These are phyloP conservation scores for Paramyrothecium roridum DNA, from an alignment of 2,329 filamentous ascomycete genomes.

Conservation along the genomic window DNA sequence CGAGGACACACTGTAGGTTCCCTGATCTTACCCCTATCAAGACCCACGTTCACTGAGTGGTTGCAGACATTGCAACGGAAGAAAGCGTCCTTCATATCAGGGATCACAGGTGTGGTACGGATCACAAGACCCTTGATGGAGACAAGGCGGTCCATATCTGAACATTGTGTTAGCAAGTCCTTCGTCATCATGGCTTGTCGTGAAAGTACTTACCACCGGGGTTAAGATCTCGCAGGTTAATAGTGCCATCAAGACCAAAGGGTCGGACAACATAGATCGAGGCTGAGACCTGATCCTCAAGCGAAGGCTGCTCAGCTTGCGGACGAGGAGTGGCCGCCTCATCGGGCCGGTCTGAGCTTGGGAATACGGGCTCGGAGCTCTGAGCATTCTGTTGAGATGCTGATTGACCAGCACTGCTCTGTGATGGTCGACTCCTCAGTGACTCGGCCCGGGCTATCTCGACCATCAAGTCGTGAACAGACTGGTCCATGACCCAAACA, in stretches of 20 bases:
- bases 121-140: slow-evolving; percentile 96
- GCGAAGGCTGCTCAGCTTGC: slow-evolving; percentile 49
- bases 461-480: slow-evolving; percentile 88
- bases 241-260: slow-evolving; percentile 80
- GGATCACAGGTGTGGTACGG: slow-evolving; percentile 90
- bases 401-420: slow-evolving; percentile 49
- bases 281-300: slow-evolving; percentile 78
- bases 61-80: slow-evolving; percentile 95
- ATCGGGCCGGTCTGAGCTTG: slow-evolving; percentile 73
- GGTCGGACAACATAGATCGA: slow-evolving; percentile 83
- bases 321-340: slow-evolving; percentile 31
- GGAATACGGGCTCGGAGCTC: slow-evolving; percentile 74
- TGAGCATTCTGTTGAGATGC: slow-evolving; percentile 42
- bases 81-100: slow-evolving; percentile 98
- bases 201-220: slow-evolving; percentile 59
- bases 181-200: neutral
- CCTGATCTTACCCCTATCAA: slow-evolving; percentile 93
- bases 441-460: slow-evolving; percentile 82
- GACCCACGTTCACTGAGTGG: slow-evolving; percentile 83
- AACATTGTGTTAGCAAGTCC: slow-evolving; percentile 2
- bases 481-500: slow-evolving; percentile 93
- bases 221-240: slow-evolving; percentile 92
- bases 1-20: slow-evolving; percentile 91
- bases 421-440: slow-evolving; percentile 62
- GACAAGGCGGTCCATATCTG: slow-evolving; percentile 93